A percentile compares a stretch with the other conserved stretches of the same genome.
These are phyloP conservation scores for Austroboletus niveus DNA, from an alignment of 1,284 basidiomycete genomes.

Conservation along the genomic window DNA sequence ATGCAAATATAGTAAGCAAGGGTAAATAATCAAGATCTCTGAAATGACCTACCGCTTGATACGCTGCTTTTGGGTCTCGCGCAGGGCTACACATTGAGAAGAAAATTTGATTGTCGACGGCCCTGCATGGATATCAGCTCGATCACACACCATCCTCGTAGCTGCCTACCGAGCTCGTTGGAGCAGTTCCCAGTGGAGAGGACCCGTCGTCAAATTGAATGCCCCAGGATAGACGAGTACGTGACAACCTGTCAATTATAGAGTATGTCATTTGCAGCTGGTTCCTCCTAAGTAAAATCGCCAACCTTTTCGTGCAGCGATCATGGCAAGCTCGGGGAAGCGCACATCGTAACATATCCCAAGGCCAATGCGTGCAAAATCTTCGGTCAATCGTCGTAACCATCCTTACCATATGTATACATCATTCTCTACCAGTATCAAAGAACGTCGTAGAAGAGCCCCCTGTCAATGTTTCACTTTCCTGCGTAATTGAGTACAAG, in stretches of 20 bases:
- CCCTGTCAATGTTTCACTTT: constrained; percentile 89
- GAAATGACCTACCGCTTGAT: constrained; percentile 73
- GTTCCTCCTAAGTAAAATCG: background rate
- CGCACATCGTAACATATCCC: constrained; percentile 93
- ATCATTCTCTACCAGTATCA: constrained; percentile 66
- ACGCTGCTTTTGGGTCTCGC: constrained; percentile 75
- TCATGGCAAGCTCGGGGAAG: constrained; percentile 94
- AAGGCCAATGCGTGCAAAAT: constrained; percentile 86
- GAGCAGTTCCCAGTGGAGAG: constrained; percentile 94
- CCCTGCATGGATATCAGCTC: constrained; percentile 47
- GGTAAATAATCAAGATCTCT: background rate
- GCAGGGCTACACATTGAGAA: constrained; percentile 96
- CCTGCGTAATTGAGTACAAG: constrained; percentile 46
- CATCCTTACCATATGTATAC: background rate
- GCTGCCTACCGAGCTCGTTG: constrained; percentile 73
- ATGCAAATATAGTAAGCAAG: background rate
- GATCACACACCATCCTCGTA: constrained; percentile 11
- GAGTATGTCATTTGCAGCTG: background rate
- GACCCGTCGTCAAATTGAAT: constrained; percentile 92
- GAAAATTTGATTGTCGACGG: constrained; percentile 95
- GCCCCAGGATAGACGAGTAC: constrained; percentile 90
- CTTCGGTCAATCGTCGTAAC: constrained; percentile 38
- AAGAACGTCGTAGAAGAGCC: constrained; percentile 81
- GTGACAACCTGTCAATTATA: constrained; percentile 65
- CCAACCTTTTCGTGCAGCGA: constrained; percentile 82